A percentile compares a stretch with the other conserved stretches of the same genome.
These are phyloP conservation scores for Oryza brachyantha DNA, from an alignment of 176 grass and related monocot species.

Conservation along the genomic window DNA sequence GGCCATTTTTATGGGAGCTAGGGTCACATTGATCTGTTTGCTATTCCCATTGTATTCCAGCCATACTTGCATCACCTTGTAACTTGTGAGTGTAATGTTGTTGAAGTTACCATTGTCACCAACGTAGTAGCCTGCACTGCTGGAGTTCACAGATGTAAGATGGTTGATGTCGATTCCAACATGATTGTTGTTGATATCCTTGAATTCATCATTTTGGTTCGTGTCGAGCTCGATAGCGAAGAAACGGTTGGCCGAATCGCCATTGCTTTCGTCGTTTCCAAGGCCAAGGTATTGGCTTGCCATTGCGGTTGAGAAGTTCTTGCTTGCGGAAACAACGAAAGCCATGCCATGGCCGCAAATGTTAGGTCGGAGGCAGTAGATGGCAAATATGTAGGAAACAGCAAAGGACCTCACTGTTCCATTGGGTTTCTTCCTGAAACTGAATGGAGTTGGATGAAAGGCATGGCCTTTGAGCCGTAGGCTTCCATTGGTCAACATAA, in stretches of 20 bases:
- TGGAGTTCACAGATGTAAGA: not conserved
- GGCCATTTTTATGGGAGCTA: not conserved
- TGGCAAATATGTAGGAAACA: not conserved
- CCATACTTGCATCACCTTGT: constrained; percentile 21
- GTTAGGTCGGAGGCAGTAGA: not conserved
- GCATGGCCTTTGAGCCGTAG: not conserved
- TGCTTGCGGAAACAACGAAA: not conserved
- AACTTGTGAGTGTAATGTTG: not conserved
- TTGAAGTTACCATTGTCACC: not conserved
- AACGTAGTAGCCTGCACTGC: constrained; percentile 1
- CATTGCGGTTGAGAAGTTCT: not conserved
- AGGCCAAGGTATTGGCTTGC: constrained; percentile 26
- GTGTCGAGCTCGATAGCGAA: constrained; percentile 38
- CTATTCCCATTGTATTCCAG: not conserved
- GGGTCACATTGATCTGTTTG: constrained; percentile 16
- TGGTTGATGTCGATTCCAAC: constrained; percentile 30
- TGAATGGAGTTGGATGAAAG: not conserved
- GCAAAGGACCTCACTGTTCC: not conserved
- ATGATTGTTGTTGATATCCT: constrained; percentile 24
- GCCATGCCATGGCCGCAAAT: not conserved
- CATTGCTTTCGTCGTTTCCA: not conserved
- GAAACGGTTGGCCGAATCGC: not conserved
- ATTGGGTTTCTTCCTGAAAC: not conserved
- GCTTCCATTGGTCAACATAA: not conserved
- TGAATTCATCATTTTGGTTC: not conserved